These are phyloP conservation scores for Bipolaris sorokiniana DNA, from an alignment of 2,329 filamentous ascomycete genomes.

Conservation along the genomic window DNA sequence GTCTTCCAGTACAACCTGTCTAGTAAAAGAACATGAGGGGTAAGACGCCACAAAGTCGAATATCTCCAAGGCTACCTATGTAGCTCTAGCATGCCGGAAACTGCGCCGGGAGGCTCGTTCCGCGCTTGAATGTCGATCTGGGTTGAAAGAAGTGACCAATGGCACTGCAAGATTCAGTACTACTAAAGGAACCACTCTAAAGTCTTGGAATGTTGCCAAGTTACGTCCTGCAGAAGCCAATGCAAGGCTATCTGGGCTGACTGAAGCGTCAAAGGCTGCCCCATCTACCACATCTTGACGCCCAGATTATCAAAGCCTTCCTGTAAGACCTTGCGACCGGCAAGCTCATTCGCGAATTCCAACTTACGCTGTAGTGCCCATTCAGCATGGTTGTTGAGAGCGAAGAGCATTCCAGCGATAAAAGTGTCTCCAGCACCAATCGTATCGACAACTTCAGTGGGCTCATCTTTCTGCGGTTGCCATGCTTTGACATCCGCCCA, in stretches of 20 bases:
- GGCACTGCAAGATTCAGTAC: background rate
- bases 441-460: conserved; percentile 56
- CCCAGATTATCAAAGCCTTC: conserved; percentile 63
- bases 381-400: conserved; percentile 59
- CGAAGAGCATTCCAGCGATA: conserved; percentile 72
- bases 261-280: background rate
- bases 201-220: background rate
- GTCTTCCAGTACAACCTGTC: background rate
- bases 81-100: conserved; percentile 10
- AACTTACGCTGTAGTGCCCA: conserved; percentile 61
- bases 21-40: conserved; percentile 18
- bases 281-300: conserved; percentile 10
- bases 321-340: conserved; percentile 69
- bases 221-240: background rate
- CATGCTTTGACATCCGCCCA: conserved; percentile 18
- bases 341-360: conserved; percentile 68
- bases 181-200: background rate
- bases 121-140: conserved; percentile 5
- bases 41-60: conserved; percentile 18
- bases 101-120: conserved; percentile 4
- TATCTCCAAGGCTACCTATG: conserved; percentile 7
- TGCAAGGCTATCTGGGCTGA: background rate
- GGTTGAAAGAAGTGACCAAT: background rate
- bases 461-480: conserved; percentile 2
- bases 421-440: conserved; percentile 80